Evolutionary conservation across 176 grass and related monocot genomes (phyloP), one percentile per base, ranked within the genome.

Genomic region (Dendrocalamus sinicus): DNA sequence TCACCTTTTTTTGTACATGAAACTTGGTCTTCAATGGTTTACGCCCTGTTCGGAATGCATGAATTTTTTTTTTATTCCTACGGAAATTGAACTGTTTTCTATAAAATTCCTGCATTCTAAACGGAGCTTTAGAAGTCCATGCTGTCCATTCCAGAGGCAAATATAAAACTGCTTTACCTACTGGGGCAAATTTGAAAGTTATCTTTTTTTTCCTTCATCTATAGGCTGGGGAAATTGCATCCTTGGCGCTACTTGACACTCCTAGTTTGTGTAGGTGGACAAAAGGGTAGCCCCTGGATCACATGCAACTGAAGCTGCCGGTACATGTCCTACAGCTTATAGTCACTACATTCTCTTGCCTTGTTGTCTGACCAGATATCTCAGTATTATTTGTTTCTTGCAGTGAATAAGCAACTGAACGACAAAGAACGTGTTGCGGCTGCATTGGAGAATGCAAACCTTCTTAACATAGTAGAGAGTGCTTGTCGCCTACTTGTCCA

Each of bases 371-470:
- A 54, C n/a, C 46, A 8, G 53, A 14, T 67, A 52, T 84, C 75
- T 84, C 60, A 82, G 1, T 66, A n/a, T 48, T 43, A 50, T 60
- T 65, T 13, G 16, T 70, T 81, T 89, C 0, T 78, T 92, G n/a
- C 74, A 94, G 96, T 95, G 73, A 98, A 98, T 83, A 98, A 95
- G 78, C 96, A 98, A 81, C 79, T 98, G 81, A 98, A 94, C 3
- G 93, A 98, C 84, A 95, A 95, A 46, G 96, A 98, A 70, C 96
- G 93, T n/a, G 91, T 95, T 0, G 93, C 93, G 0, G 96, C 93
- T 26, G 96, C 96, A 47, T 59, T 98, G 73, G 96, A 98, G 70
- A 98, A 92, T 52, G 81, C 81, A 51, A 89, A 87, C 80, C 81
- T 98, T 20, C 35, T 93, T 85, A 93, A 91, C 84, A 91, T 94